A percentile compares a stretch with the other conserved stretches of the same genome.
Evolutionary conservation across 345 rosid genomes (phyloP).

Genomic region (Hypericum perforatum): DNA sequence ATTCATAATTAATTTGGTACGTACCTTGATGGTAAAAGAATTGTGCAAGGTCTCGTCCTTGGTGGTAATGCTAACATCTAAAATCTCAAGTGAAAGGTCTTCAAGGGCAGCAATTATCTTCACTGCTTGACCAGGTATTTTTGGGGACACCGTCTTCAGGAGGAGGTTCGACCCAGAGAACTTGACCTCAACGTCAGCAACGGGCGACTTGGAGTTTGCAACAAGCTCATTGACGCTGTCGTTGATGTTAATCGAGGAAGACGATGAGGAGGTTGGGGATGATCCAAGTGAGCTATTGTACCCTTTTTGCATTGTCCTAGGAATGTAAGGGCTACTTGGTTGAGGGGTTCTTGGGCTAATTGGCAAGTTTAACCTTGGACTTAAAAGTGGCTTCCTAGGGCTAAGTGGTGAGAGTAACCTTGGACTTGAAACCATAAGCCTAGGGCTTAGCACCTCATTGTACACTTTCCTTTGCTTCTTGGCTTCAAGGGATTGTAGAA

Average conservation of each 20-base stretch:
- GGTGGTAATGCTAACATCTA: conserved; percentile 49
- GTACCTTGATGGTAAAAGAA: conserved; percentile 97
- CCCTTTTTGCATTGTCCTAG: conserved; percentile 32
- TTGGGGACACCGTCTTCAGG: conserved; percentile 69
- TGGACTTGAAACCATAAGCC: conserved; percentile 44
- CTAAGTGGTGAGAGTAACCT: conserved; percentile 52
- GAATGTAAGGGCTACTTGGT: conserved; percentile 58
- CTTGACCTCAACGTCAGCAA: conserved; percentile 92
- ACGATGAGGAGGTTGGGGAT: conserved; percentile 47
- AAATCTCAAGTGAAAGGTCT: conserved; percentile 72
- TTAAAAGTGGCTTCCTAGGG: conserved; percentile 47
- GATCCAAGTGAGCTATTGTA: conserved; percentile 34
- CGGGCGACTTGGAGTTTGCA: conserved; percentile 67
- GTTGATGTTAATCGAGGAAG: conserved; percentile 33
- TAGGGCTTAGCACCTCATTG: conserved; percentile 81
- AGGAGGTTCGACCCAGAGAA: conserved; percentile 75
- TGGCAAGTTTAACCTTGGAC: conserved; percentile 50
- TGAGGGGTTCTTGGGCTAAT: conserved; percentile 83
- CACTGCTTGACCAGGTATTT: conserved; percentile 73
- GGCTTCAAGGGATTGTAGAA: conserved; percentile 77
- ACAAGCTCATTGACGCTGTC: conserved; percentile 54
- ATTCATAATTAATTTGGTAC: not conserved
- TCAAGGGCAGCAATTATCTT: conserved; percentile 73
- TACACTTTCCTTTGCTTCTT: conserved; percentile 88
- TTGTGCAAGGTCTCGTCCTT: conserved; percentile 66